These are phyloP conservation scores for Brasilioporus rufonigricans DNA, from an alignment of 768 basidiomycete species.

Conservation along the genomic window DNA sequence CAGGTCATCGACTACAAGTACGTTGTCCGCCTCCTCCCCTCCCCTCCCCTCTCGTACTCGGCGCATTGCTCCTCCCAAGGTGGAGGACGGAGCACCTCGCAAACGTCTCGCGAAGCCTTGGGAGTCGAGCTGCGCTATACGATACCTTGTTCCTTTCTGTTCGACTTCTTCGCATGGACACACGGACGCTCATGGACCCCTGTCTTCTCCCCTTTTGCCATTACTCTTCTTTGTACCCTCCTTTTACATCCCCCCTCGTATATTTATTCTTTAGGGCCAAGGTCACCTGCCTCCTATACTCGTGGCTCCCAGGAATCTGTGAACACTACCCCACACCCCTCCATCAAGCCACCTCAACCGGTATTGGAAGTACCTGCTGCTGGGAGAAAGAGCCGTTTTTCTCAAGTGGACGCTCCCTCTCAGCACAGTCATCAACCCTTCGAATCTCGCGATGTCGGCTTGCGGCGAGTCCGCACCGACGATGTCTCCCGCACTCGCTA, in stretches of 20 bases:
- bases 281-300: conserved; percentile 34
- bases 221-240: conserved; percentile 29
- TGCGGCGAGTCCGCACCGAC: conserved; percentile 20
- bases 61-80: conserved; percentile 40
- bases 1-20: conserved; percentile 41
- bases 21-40: conserved; percentile 46
- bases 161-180: conserved; percentile 40
- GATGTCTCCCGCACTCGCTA: conserved; percentile 13
- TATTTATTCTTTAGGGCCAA: conserved; percentile 42
- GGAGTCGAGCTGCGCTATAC: conserved; percentile 39
- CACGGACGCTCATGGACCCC: conserved; percentile 41
- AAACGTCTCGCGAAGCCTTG: conserved; percentile 45
- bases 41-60: conserved; percentile 34
- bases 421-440: conserved; percentile 13
- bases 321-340: conserved; percentile 6
- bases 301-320: conserved; percentile 31
- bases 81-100: conserved; percentile 33
- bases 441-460: conserved; percentile 14
- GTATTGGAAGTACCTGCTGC: conserved; percentile 4
- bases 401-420: conserved; percentile 15
- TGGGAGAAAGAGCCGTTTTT: conserved; percentile 23
- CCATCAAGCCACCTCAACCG: conserved; percentile 17
- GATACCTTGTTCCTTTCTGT: conserved; percentile 33
- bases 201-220: conserved; percentile 31
- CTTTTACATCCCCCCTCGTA: conserved; percentile 29